Evolutionary conservation across 2,329 filamentous ascomycete species (phyloP).

Genomic region (Epicoccum nigrum): DNA sequence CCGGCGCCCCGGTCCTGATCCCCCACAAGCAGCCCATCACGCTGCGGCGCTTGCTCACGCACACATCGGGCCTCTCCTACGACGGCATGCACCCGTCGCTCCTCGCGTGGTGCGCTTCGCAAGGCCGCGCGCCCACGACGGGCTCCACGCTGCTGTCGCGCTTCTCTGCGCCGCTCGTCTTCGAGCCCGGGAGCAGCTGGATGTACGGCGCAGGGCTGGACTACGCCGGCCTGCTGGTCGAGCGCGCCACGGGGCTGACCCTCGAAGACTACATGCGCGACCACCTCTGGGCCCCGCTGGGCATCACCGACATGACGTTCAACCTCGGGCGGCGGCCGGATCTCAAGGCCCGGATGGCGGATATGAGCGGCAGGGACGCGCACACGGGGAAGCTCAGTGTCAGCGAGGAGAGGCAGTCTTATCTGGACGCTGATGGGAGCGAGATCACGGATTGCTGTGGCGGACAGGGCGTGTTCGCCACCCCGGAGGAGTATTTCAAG

Average conservation of each 20-base stretch:
- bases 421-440: slow-evolving; percentile 21
- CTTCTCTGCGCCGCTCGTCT: slow-evolving; percentile 29
- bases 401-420: slow-evolving; percentile 15
- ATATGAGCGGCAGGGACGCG: slow-evolving; percentile 30
- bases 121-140: slow-evolving; percentile 32
- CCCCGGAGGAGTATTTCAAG: slow-evolving; percentile 38
- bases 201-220: slow-evolving; percentile 56
- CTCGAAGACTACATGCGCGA: slow-evolving; percentile 67
- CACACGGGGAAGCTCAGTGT: slow-evolving; percentile 20
- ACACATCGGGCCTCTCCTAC: slow-evolving; percentile 57
- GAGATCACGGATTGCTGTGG: slow-evolving; percentile 34
- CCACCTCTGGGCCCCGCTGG: slow-evolving; percentile 54
- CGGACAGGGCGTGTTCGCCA: slow-evolving; percentile 32
- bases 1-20: slow-evolving; percentile 31
- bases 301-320: slow-evolving; percentile 61
- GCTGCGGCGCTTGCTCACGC: slow-evolving; percentile 54
- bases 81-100: slow-evolving; percentile 52
- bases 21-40: slow-evolving; percentile 37
- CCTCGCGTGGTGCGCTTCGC: slow-evolving; percentile 44
- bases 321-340: slow-evolving; percentile 47
- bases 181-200: slow-evolving; percentile 58
- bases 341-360: slow-evolving; percentile 33
- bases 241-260: slow-evolving; percentile 53
- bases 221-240: slow-evolving; percentile 56
- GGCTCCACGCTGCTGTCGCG: slow-evolving; percentile 8